Percentiles rank a stretch among this genome's conserved stretches.
Conservation (phyloP, 768 basidiomycete genomes). For the Lentinus tigrinus region DNA sequence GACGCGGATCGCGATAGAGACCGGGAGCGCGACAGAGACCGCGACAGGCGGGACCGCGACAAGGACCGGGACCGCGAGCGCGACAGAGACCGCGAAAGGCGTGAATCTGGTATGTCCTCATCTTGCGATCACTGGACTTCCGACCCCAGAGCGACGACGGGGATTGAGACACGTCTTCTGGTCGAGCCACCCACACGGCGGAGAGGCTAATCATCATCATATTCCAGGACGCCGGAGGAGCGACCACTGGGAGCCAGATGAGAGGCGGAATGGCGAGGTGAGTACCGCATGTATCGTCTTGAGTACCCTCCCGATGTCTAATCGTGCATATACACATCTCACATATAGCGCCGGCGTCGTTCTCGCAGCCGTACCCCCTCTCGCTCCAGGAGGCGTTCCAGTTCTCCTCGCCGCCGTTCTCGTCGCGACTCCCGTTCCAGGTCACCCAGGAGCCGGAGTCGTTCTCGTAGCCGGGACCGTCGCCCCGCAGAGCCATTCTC, state of each 20-base stretch:
- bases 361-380: conserved; percentile 37
- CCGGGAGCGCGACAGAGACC: conserved; percentile 30
- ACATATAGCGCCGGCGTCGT: conserved; percentile 43
- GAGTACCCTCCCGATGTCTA: conserved; percentile 8
- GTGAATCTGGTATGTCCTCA: conserved; percentile 53
- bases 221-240: conserved; percentile 42
- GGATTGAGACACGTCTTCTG: background rate
- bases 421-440: conserved; percentile 55
- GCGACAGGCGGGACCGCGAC: conserved; percentile 34
- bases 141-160: too few relatives aligned
- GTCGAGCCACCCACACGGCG: background rate
- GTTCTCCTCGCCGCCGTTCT: conserved; percentile 58
- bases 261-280: conserved; percentile 72
- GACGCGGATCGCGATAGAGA: conserved; percentile 42
- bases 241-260: conserved; percentile 87
- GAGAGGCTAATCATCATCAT: conserved; percentile 31
- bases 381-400: conserved; percentile 68
- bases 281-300: conserved; percentile 27
- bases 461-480: conserved; percentile 55
- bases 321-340: background rate
- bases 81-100: conserved; percentile 28
- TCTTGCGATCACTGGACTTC: too few relatives aligned
- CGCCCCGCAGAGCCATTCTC: conserved; percentile 65
- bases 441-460: conserved; percentile 58
- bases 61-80: conserved; percentile 35